These are phyloP conservation scores for Chiua virens DNA, from an alignment of 768 basidiomycete genomes.

Conservation along the genomic window DNA sequence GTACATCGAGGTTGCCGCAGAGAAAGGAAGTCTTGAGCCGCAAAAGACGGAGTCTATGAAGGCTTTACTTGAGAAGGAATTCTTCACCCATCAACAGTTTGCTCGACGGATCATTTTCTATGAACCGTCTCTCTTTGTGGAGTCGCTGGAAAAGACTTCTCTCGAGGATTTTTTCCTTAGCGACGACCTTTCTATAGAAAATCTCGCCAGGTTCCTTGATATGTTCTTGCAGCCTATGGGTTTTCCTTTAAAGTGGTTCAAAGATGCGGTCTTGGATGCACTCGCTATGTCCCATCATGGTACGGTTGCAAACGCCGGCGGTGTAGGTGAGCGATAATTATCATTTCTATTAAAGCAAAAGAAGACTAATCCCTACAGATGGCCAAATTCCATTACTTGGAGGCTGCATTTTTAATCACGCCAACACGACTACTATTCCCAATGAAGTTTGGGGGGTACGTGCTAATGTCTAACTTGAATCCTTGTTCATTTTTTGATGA, in stretches of 20 bases:
- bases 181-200: conserved; percentile 29
- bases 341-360: not conserved
- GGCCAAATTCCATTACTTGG: no score
- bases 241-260: conserved; percentile 26
- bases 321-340: conserved; percentile 1
- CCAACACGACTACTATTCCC: conserved; percentile 19
- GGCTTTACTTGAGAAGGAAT: not conserved
- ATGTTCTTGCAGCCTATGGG: conserved; percentile 5
- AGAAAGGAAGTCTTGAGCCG: not conserved
- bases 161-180: conserved; percentile 33
- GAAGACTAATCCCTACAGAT: not conserved
- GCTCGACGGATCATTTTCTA: no score
- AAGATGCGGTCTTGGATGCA: conserved; percentile 28
- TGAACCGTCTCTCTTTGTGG: conserved; percentile 31
- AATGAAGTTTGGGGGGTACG: conserved; percentile 36
- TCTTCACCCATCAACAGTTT: conserved; percentile 23
- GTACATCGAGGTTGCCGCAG: not conserved
- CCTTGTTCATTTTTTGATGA: not conserved
- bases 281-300: conserved; percentile 12
- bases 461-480: no score
- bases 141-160: conserved; percentile 31
- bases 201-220: conserved; percentile 11
- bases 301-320: conserved; percentile 10
- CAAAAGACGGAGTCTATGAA: not conserved
- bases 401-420: no score